A percentile compares a stretch with the other conserved stretches of the same genome.
Conservation (phyloP, 139 green algal species). For the Spirogloea muscicola region DNA sequence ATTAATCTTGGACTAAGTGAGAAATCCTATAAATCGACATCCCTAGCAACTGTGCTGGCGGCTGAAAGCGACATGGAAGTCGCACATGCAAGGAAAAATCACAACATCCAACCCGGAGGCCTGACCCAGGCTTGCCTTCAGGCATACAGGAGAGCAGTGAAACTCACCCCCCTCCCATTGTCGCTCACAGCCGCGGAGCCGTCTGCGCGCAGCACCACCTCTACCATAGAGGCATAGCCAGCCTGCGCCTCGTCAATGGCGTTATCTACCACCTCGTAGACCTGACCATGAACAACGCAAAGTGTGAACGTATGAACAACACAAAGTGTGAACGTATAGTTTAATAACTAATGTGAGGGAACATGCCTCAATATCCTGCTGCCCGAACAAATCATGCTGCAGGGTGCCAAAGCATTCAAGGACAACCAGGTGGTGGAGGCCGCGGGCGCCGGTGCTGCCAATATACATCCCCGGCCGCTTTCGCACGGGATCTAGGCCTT, state of each 20-base stretch:
- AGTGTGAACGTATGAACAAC: neutral
- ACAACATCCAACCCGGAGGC: too few relatives aligned
- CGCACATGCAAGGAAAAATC: neutral
- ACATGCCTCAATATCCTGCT: too few relatives aligned
- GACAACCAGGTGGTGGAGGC: conserved; percentile 85
- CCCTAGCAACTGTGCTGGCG: neutral
- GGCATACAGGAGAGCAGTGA: too few relatives aligned
- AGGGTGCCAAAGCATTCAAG: too few relatives aligned
- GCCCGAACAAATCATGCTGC: too few relatives aligned
- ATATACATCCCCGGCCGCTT: conserved; percentile 99
- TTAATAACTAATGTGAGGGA: too few relatives aligned
- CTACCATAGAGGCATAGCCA: conserved; percentile 66
- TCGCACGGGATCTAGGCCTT: conserved; percentile 95
- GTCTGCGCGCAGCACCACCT: conserved; percentile 68
- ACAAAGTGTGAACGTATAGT: too few relatives aligned
- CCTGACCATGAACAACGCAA: conserved; percentile 21
- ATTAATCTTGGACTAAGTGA: too few relatives aligned
- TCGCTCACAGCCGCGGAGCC: conserved; percentile 58
- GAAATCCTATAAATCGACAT: too few relatives aligned
- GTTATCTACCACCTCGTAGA: conserved; percentile 99
- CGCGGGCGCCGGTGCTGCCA: conserved; percentile 81
- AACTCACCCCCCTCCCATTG: conserved; percentile 77
- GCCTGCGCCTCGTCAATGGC: conserved; percentile 74
- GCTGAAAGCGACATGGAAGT: neutral
- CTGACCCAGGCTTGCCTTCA: too few relatives aligned